phyloP scores from a whole-genome alignment of 345 rosid species.

The Schrenkiella parvula region DNA sequence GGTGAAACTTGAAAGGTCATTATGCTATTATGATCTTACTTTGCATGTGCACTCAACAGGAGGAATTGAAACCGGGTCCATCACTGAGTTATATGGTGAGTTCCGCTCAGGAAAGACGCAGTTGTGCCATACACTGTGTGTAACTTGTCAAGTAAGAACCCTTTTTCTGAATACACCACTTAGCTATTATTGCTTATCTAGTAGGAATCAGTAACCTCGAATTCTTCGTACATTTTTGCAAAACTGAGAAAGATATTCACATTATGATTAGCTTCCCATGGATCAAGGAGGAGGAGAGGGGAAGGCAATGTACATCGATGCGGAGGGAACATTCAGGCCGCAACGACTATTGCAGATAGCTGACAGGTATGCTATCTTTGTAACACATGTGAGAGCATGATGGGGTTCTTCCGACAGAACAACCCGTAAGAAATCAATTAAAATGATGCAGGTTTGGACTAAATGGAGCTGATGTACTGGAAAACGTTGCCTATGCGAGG shows the following conservation, averaged over 20 bases:
- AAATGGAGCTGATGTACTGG: conserved; percentile 93
- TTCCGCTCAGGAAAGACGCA: conserved; percentile 98
- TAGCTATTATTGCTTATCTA: background rate
- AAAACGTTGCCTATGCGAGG: conserved; percentile 96
- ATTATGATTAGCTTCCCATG: conserved; percentile 67
- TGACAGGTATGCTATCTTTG: conserved; percentile 49
- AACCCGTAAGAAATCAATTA: background rate
- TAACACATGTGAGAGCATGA: background rate
- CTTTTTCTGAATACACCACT: background rate
- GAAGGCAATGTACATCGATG: conserved; percentile 97
- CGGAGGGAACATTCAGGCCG: conserved; percentile 96
- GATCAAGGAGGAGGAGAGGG: conserved; percentile 99
- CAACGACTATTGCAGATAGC: conserved; percentile 95
- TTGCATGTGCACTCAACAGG: conserved; percentile 39
- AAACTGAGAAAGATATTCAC: conserved; percentile 3
- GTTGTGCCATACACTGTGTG: conserved; percentile 94
- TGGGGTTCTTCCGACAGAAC: background rate
- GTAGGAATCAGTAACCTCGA: background rate
- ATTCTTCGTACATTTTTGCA: background rate
- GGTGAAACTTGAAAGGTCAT: background rate
- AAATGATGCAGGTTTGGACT: conserved; percentile 65
- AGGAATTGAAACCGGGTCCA: conserved; percentile 95
- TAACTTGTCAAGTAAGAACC: conserved; percentile 82
- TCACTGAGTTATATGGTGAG: conserved; percentile 94
- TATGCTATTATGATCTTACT: conserved; percentile 12